Evolutionary conservation across 73 alveolate species (phyloP).

Genomic region (Tetrahymena malaccensis): DNA sequence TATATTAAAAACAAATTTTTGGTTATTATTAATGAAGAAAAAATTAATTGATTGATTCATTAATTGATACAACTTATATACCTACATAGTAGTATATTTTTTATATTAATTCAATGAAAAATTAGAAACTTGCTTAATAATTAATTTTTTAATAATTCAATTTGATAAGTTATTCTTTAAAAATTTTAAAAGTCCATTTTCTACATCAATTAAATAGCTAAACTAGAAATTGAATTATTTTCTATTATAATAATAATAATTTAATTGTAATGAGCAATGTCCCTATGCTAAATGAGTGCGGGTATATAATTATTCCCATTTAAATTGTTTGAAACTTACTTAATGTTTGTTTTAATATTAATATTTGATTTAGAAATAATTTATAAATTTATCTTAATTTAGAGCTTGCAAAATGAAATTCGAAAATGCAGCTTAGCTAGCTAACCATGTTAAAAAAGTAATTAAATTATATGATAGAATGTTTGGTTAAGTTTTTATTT

Average conservation of each 20-base stretch:
- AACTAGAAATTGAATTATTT: not conserved
- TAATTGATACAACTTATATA: no score
- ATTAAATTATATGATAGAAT: no score
- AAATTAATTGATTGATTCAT: no score
- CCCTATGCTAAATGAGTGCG: not conserved
- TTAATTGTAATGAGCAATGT: not conserved
- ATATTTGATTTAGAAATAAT: no score
- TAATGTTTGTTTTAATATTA: no score
- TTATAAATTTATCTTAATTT: not conserved
- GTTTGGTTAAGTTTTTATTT: no score
- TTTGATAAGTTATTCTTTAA: not conserved
- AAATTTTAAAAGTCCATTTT: not conserved
- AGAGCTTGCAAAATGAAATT: slow-evolving; percentile 30
- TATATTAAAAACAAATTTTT: no score
- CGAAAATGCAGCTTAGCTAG: slow-evolving; percentile 30
- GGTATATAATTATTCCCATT: not conserved
- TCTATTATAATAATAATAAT: not conserved
- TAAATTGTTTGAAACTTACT: not conserved
- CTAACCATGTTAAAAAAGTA: slow-evolving; percentile 45
- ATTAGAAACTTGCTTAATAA: not conserved
- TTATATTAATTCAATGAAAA: not conserved
- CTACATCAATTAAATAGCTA: not conserved
- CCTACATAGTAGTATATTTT: not conserved
- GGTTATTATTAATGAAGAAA: no score
- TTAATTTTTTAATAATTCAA: no score